These are phyloP conservation scores for Populus tomentosa DNA, from an alignment of 441 rosid species.

Conservation along the genomic window DNA sequence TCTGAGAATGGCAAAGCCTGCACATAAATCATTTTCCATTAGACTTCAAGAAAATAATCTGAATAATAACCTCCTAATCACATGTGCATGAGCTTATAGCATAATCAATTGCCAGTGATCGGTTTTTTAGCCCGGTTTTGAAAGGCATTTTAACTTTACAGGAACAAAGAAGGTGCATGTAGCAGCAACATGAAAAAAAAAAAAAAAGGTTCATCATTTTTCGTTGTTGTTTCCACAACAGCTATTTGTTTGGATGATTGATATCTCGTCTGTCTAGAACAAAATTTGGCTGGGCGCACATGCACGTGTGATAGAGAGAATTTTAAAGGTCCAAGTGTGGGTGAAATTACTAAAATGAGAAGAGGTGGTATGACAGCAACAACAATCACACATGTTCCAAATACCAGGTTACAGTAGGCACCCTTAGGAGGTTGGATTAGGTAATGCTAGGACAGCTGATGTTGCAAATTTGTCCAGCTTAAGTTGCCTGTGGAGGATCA, in stretches of 20 bases:
- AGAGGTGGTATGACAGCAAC: not conserved
- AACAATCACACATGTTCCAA: not conserved
- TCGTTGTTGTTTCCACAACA: not conserved
- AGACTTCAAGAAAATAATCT: constrained; percentile 6
- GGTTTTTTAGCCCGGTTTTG: not conserved
- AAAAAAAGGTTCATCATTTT: no score
- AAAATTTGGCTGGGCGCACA: no score
- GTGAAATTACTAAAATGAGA: not conserved
- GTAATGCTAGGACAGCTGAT: not conserved
- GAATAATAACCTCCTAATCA: not conserved
- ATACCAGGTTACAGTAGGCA: not conserved
- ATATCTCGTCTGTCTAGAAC: not conserved
- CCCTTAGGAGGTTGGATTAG: not conserved
- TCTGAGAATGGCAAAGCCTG: constrained; percentile 92
- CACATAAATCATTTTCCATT: constrained; percentile 17
- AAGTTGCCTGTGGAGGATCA: not conserved
- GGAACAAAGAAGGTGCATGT: not conserved
- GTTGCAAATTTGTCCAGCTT: not conserved
- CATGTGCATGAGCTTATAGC: not conserved
- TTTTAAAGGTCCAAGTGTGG: not conserved
- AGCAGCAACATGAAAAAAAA: not conserved
- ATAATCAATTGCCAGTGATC: not conserved
- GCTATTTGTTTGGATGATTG: not conserved
- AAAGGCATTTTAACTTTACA: not conserved
- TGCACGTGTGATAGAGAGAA: no score